A percentile compares a stretch with the other conserved stretches of the same genome.
Evolutionary conservation across 2,329 filamentous ascomycete species (phyloP).

Genomic region (Metarhizium guizhouense): DNA sequence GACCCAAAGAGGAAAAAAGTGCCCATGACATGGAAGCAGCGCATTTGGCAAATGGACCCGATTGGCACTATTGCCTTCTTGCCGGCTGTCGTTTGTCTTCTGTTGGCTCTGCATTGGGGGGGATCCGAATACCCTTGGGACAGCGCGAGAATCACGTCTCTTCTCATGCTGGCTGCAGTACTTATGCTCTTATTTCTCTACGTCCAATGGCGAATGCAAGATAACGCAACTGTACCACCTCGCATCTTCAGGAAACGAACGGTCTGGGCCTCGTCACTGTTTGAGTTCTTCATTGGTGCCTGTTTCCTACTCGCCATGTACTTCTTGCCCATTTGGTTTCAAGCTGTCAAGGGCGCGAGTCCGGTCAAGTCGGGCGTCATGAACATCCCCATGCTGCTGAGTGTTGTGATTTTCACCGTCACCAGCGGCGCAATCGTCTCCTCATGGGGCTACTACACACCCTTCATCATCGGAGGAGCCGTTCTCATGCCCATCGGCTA

Average conservation of each 20-base stretch:
- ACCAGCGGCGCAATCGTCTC: conserved; percentile 23
- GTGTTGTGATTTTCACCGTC: conserved; percentile 22
- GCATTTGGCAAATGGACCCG: conserved; percentile 6
- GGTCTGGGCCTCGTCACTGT: conserved; percentile 26
- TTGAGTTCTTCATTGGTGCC: conserved; percentile 29
- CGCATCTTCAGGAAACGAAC: conserved; percentile 30
- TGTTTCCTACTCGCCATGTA: conserved; percentile 24
- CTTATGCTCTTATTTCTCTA: conserved; percentile 25
- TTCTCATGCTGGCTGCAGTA: neutral
- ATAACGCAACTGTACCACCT: conserved; percentile 34
- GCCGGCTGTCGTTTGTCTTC: conserved; percentile 32
- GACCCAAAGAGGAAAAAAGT: conserved; percentile 14
- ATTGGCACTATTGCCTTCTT: conserved; percentile 20
- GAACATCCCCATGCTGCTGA: conserved; percentile 31
- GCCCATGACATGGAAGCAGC: neutral
- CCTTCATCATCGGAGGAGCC: conserved; percentile 29
- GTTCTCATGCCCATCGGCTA: conserved; percentile 26
- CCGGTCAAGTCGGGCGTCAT: conserved; percentile 30
- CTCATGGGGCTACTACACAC: conserved; percentile 34
- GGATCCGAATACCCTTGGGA: conserved; percentile 23
- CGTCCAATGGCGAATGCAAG: conserved; percentile 28
- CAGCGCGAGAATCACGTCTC: neutral
- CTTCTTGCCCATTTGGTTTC: conserved; percentile 37
- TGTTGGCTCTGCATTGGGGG: conserved; percentile 41
- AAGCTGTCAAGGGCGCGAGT: conserved; percentile 30